phyloP scores from a whole-genome alignment of 1,284 basidiomycete species.

The Baeospora myosura region DNA sequence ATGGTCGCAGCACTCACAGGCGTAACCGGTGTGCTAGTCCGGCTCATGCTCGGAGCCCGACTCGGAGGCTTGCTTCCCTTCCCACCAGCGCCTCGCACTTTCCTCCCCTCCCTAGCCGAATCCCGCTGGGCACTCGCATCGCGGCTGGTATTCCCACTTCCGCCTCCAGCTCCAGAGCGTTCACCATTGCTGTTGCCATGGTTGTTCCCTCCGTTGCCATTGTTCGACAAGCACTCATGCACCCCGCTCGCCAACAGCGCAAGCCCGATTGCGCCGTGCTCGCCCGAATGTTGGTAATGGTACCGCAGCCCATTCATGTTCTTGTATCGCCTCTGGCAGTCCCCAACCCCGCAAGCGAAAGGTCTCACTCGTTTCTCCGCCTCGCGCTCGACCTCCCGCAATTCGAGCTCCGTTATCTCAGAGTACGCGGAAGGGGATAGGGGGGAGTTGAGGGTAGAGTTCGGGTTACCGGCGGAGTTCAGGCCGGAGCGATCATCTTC shows the following conservation, averaged over 20 bases:
- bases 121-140: slow-evolving; percentile 13
- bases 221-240: slow-evolving; percentile 50
- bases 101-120: slow-evolving; percentile 10
- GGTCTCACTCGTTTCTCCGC: slow-evolving; percentile 76
- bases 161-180: slow-evolving; percentile 7
- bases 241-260: slow-evolving; percentile 79
- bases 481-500: slow-evolving; percentile 1
- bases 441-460: slow-evolving; percentile 1
- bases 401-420: slow-evolving; percentile 57
- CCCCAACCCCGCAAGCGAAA: slow-evolving; percentile 85
- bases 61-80: slow-evolving; percentile 26
- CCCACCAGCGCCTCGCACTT: slow-evolving; percentile 11
- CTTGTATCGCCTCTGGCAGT: slow-evolving; percentile 92
- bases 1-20: neutral
- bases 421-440: slow-evolving; percentile 9
- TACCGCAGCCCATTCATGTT: slow-evolving; percentile 97
- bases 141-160: slow-evolving; percentile 8
- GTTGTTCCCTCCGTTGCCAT: slow-evolving; percentile 17
- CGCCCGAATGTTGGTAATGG: slow-evolving; percentile 95
- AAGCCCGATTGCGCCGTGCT: slow-evolving; percentile 85
- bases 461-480: slow-evolving; percentile 4
- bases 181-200: slow-evolving; percentile 9
- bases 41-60: slow-evolving; percentile 25
- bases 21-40: slow-evolving; percentile 25
- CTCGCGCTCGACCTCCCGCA: slow-evolving; percentile 71